phyloP scores from a whole-genome alignment of 176 grass and related monocot species.

The Avena sativa region DNA sequence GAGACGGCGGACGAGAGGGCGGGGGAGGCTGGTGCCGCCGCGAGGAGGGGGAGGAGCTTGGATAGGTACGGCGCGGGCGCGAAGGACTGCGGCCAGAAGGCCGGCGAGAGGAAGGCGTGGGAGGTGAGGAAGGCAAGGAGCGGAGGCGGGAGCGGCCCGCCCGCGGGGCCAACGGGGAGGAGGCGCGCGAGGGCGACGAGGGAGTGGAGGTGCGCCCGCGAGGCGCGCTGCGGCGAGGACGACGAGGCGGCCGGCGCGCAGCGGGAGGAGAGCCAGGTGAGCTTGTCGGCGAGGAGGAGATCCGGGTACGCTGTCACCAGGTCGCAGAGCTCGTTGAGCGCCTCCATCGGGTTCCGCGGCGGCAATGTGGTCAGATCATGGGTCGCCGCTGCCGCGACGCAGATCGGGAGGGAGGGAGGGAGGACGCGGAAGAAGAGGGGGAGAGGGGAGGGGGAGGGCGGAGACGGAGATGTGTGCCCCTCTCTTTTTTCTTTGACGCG shows the following conservation, averaged over 20 bases:
- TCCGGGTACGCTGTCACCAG: constrained; percentile 88
- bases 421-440: constrained; percentile 21
- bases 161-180: constrained; percentile 53
- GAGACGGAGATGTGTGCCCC: constrained; percentile 41
- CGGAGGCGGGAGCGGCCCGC: constrained; percentile 42
- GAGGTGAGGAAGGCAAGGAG: constrained; percentile 69
- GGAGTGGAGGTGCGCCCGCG: constrained; percentile 88
- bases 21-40: constrained; percentile 50
- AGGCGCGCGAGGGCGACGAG: constrained; percentile 84
- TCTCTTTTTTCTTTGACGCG: constrained; percentile 45
- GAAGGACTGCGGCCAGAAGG: constrained; percentile 81
- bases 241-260: constrained; percentile 41
- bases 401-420: constrained; percentile 38
- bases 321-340: constrained; percentile 95
- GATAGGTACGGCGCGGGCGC: constrained; percentile 57
- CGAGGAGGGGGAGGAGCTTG: constrained; percentile 66
- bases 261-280: constrained; percentile 92
- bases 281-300: constrained; percentile 93
- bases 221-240: constrained; percentile 29
- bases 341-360: constrained; percentile 67
- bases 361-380: constrained; percentile 63
- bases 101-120: constrained; percentile 60
- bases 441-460: background rate
- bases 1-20: constrained; percentile 62
- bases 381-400: constrained; percentile 20